These are phyloP conservation scores for Herpetomonas samuelpessoai DNA, from an alignment of 208 protist genomes.

Conservation along the genomic window DNA sequence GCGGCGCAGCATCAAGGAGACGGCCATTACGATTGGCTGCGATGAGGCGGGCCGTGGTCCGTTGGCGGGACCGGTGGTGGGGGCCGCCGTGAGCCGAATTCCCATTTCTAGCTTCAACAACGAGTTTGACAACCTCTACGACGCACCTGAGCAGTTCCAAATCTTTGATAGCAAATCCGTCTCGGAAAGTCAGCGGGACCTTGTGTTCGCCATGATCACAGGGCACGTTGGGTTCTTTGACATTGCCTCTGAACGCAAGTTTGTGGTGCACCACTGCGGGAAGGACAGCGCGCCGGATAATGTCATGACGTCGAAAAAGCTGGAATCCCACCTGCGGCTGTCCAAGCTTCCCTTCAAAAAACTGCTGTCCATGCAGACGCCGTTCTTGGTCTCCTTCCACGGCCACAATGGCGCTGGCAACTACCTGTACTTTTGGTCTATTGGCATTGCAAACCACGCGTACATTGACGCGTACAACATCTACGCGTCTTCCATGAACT, in stretches of 20 bases:
- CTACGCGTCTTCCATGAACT: constrained; percentile 77
- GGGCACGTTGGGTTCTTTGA: constrained; percentile 77
- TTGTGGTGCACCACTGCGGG: constrained; percentile 81
- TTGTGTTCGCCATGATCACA: constrained; percentile 83
- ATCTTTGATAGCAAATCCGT: constrained; percentile 89
- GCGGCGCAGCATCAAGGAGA: constrained; percentile 85
- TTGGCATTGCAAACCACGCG: constrained; percentile 87
- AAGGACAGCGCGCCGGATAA: constrained; percentile 41
- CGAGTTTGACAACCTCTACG: constrained; percentile 67
- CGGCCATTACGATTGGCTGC: constrained; percentile 81
- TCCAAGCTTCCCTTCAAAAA: constrained; percentile 81
- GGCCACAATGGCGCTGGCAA: constrained; percentile 73
- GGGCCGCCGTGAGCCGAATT: constrained; percentile 79
- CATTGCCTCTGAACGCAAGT: constrained; percentile 50
- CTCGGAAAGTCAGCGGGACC: constrained; percentile 64
- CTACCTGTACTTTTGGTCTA: constrained; percentile 87
- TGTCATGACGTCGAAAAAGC: constrained; percentile 31
- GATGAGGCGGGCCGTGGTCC: constrained; percentile 90
- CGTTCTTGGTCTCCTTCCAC: constrained; percentile 82
- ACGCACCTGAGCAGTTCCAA: constrained; percentile 76
- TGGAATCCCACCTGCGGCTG: constrained; percentile 59
- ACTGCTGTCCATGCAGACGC: constrained; percentile 81
- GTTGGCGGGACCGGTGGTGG: constrained; percentile 87
- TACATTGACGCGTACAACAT: constrained; percentile 89
- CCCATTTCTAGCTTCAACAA: constrained; percentile 90